Percentiles rank a stretch among this genome's conserved stretches.
phyloP scores from a whole-genome alignment of 192 early-diverging fungal genomes.

The Coemansia sp. region DNA sequence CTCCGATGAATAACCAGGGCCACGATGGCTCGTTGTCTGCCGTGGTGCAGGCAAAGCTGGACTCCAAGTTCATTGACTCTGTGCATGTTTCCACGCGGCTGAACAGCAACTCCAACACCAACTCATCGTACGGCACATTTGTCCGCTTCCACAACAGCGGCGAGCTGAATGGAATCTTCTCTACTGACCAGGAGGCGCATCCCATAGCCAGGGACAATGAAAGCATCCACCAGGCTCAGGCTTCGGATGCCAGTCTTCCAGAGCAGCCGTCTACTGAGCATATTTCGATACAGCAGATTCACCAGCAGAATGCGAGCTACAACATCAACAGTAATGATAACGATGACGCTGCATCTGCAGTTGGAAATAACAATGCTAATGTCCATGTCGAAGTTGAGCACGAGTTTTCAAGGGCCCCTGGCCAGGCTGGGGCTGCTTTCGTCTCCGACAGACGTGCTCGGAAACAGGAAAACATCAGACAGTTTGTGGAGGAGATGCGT shows the following conservation, averaged over 20 bases:
- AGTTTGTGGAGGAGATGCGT: slow-evolving; percentile 43
- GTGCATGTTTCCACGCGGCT: slow-evolving; percentile 49
- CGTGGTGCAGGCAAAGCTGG: slow-evolving; percentile 42
- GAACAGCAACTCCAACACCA: slow-evolving; percentile 21
- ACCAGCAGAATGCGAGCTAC: not conserved
- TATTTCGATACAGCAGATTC: not conserved
- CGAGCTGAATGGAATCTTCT: slow-evolving; percentile 45
- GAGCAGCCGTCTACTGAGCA: slow-evolving; percentile 2
- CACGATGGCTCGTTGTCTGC: slow-evolving; percentile 46
- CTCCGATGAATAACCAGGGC: slow-evolving; percentile 38
- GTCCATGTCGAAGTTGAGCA: not conserved
- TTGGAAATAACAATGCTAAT: not conserved
- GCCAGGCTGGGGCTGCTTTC: not conserved
- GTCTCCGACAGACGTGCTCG: slow-evolving; percentile 21
- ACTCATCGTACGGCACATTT: slow-evolving; percentile 53
- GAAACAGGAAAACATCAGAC: slow-evolving; percentile 41
- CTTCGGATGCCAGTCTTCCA: not conserved
- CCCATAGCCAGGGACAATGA: not conserved
- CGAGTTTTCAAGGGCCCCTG: not conserved
- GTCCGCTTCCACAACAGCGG: slow-evolving; percentile 54
- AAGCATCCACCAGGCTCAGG: not conserved
- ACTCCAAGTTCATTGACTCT: slow-evolving; percentile 26
- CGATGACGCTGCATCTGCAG: not conserved
- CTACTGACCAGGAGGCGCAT: not conserved
- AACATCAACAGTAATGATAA: not conserved